A percentile compares a stretch with the other conserved stretches of the same genome.
phyloP scores from a whole-genome alignment of 768 basidiomycete genomes.

The Tulasnella calospora region DNA sequence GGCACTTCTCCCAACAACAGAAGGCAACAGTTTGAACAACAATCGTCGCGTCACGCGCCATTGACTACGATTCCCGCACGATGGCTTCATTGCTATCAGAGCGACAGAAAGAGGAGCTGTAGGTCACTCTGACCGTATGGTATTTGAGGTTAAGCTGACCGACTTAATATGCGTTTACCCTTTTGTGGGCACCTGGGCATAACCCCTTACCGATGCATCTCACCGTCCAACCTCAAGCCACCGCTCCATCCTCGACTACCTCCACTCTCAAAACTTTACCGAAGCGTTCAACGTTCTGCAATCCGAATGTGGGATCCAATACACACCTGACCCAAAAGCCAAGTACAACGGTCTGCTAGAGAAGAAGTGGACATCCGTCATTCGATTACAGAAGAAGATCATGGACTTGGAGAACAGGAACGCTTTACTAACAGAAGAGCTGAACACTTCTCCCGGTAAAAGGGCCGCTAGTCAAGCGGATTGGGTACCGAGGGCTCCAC shows the following conservation, averaged over 20 bases:
- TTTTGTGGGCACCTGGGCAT: background rate
- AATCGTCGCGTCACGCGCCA: conserved; percentile 12
- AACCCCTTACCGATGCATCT: background rate
- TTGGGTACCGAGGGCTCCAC: conserved; percentile 85
- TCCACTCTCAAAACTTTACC: conserved; percentile 33
- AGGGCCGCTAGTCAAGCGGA: conserved; percentile 49
- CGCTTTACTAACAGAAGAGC: conserved; percentile 73
- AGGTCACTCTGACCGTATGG: background rate
- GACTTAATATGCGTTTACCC: background rate
- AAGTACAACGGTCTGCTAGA: conserved; percentile 82
- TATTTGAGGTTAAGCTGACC: conserved; percentile 10
- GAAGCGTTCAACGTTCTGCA: conserved; percentile 31
- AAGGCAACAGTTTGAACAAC: conserved; percentile 8
- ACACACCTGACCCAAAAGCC: conserved; percentile 78
- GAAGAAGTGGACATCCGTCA: conserved; percentile 98
- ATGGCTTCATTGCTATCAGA: conserved; percentile 29
- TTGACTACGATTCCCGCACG: background rate
- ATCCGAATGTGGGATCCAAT: conserved; percentile 45
- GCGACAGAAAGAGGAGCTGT: conserved; percentile 30
- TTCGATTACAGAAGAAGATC: conserved; percentile 95
- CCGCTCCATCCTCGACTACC: conserved; percentile 40
- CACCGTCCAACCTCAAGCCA: conserved; percentile 30
- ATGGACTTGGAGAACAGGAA: conserved; percentile 88
- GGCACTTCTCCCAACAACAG: conserved; percentile 1
- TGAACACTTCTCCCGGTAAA: conserved; percentile 48